Evolutionary conservation across 768 basidiomycete species (phyloP).

Genomic region (Lactarius hatsudake): DNA sequence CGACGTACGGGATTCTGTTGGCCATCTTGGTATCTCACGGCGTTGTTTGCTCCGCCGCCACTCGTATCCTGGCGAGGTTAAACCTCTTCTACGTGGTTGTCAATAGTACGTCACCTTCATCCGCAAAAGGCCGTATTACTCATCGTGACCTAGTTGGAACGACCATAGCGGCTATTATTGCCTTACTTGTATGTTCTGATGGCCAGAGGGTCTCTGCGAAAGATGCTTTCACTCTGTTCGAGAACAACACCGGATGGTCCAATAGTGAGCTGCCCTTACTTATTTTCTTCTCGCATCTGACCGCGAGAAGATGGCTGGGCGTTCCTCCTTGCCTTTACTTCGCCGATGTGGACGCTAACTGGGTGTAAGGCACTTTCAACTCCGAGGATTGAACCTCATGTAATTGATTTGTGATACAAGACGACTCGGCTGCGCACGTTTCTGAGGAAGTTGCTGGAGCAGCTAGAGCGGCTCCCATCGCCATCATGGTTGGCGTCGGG

Average conservation of each 20-base stretch:
- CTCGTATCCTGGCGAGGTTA: slow-evolving; percentile 59
- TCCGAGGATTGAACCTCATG: not conserved
- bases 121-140: not conserved
- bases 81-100: slow-evolving; percentile 67
- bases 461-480: slow-evolving; percentile 60
- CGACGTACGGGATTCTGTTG: slow-evolving; percentile 65
- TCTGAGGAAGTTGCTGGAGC: slow-evolving; percentile 70
- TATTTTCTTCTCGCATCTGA: not conserved
- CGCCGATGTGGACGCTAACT: slow-evolving; percentile 79
- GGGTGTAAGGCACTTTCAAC: slow-evolving; percentile 50
- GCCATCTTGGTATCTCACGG: slow-evolving; percentile 67
- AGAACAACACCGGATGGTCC: slow-evolving; percentile 69
- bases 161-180: slow-evolving; percentile 58
- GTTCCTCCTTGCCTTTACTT: slow-evolving; percentile 66
- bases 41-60: slow-evolving; percentile 68
- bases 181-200: slow-evolving; percentile 56
- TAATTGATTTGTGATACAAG: slow-evolving; percentile 35
- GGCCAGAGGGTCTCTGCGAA: slow-evolving; percentile 55
- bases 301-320: slow-evolving; percentile 61
- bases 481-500: slow-evolving; percentile 62
- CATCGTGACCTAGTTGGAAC: slow-evolving; percentile 50
- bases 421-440: slow-evolving; percentile 75
- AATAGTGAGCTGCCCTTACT: slow-evolving; percentile 44
- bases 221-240: slow-evolving; percentile 66
- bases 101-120: slow-evolving; percentile 45